Conservation (phyloP, 2,329 filamentous ascomycete species). For the Grosmannia huntii region DNA sequence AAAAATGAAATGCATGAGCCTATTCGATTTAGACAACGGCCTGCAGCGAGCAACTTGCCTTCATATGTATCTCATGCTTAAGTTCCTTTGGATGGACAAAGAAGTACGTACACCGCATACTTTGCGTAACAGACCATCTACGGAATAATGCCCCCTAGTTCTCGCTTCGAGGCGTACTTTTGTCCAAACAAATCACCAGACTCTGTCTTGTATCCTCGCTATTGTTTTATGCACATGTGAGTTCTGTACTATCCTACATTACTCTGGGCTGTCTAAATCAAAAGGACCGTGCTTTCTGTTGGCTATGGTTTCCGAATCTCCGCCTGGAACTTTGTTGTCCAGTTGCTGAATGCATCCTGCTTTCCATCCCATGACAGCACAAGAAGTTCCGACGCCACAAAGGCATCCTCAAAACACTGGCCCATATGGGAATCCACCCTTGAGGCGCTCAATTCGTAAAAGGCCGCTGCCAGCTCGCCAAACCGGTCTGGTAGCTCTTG, state of each 20-base stretch:
- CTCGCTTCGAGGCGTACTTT: too few species aligned
- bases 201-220: not conserved
- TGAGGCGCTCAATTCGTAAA: slow-evolving; percentile 54
- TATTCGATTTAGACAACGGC: too few species aligned
- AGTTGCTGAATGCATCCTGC: slow-evolving; percentile 65
- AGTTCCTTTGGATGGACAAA: too few species aligned
- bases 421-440: slow-evolving; percentile 47
- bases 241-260: too few species aligned
- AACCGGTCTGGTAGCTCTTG: slow-evolving; percentile 52
- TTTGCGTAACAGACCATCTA: too few species aligned
- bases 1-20: too few species aligned
- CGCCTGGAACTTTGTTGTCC: slow-evolving; percentile 48
- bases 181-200: not conserved
- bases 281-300: not conserved
- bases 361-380: slow-evolving; percentile 48
- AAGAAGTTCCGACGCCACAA: slow-evolving; percentile 41
- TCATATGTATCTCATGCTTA: too few species aligned
- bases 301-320: slow-evolving; percentile 5
- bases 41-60: too few species aligned
- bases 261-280: not conserved
- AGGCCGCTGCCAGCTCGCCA: slow-evolving; percentile 56
- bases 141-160: too few species aligned
- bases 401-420: slow-evolving; percentile 47
- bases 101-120: too few species aligned
- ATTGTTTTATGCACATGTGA: not conserved